Evolutionary conservation across 352 stramenopile genomes (phyloP), one percentile per base, ranked within the genome.

Genomic region (Stramenopiles sp.): DNA sequence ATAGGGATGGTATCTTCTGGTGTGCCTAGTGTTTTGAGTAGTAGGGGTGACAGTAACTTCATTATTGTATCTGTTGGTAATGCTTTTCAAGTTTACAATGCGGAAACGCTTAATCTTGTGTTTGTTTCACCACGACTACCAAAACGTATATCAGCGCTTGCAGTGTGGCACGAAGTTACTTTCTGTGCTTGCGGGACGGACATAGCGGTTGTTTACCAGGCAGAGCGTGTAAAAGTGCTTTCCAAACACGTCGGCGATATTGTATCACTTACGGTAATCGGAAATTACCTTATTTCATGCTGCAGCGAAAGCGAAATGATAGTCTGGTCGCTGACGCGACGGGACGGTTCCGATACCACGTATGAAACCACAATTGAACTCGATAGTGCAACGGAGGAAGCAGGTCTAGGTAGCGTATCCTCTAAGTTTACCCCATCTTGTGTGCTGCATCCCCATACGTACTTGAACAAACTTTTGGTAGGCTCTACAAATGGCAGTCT

Each of bases 401-500:
- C 2, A 75, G 25, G 79, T 76, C 37, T n/a, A 82, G 89, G 35
- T 89, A 85, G 86, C 82, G 87, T 81, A 77, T 88, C 32, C 74
- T 84, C 80, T 85, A 83, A 75, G 81, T 82, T 12, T 53, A 0
- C 31, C 68, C 4, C 18, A 3, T 31, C 49, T 3, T 12, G 12
- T 30, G 85, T 95, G 75, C 75, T 94, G 77, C 91, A 96, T 79
- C 91, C 91, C 30, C 80, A 85, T 49, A 96, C 90, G 49, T 96
- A 96, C 81, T 75, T 96, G 4, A 96, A 96, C 86, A 96, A 96
- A 82, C 83, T 96, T 48, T 76, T 96, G 18, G 77, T 96, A 4
- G 89, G 87, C 49, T 92, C 85, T 43, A 78, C 88, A 18, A 79
- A 92, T 69, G 91, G 91, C 32, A 43, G 75, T 31, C 77, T 95